Evolutionary conservation across 1,139 yeast species (phyloP), one percentile per base, ranked within the genome.

Genomic region (Lodderomyces margitis): DNA sequence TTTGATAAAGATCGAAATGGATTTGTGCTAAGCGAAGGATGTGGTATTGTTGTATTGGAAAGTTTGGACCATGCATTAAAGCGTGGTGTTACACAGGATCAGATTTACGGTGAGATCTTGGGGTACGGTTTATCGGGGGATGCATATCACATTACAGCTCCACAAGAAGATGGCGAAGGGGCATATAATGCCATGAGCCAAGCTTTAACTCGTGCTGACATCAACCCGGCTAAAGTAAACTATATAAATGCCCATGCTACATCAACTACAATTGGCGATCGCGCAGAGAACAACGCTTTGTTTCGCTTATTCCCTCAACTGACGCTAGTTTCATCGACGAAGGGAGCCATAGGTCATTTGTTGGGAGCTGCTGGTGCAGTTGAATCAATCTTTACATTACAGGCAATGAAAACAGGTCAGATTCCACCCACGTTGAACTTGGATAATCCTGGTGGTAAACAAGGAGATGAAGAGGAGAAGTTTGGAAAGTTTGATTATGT

Each of bases 161-260:
- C 99, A 0, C 73, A 77, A 7, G 82, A 78, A 31, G 77, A 79
- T 42, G 98, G 98, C 1, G 75, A 77, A 36, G 98, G 98, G 4
- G 98, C 98, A 0, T 72, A 62, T 47, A 68, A 86, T 46, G 83
- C 98, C 4, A 92, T 94, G 96, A 63, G 70, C 40, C 77, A 78
- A 75, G 95, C 98, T 0, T 52, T 91, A 16, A 59, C 64, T 19
- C 67, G 73, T 28, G 81, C 84, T 1, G 57, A 60, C 1, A 37
- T 68, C 4, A 58, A 59, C 0, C 72, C 81, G 0, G 40, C 56
- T 2, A 67, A 77, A 4, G 68, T 92, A 7, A 88, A 76, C 40
- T 92, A 89, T 56, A 73, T 94, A 39, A 94, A 94, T 62, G 98
- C 98, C 1, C 99, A 94, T 62, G 98, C 99, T 0, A 94, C 99